Evolutionary conservation across 169 alveolate species (phyloP).

Genomic region (Plasmodium blacklocki): DNA sequence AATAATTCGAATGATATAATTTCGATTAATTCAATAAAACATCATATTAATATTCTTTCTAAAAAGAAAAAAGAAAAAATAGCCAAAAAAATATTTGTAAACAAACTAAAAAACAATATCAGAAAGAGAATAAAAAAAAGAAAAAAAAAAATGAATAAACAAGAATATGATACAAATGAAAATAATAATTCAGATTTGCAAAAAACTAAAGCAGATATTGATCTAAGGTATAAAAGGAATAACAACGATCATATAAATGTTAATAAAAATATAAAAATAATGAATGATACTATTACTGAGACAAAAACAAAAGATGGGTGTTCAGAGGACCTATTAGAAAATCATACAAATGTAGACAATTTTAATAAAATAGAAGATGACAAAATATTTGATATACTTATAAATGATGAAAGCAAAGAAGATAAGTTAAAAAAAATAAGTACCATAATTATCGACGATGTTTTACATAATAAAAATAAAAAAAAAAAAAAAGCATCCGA

Average conservation of each 20-base stretch:
- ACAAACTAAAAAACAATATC: conserved; percentile 23
- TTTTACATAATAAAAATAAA: conserved; percentile 18
- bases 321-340: neutral
- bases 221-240: neutral
- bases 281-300: neutral
- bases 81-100: conserved; percentile 8
- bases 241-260: neutral
- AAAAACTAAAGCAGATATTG: neutral
- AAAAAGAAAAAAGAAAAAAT: conserved; percentile 56
- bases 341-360: neutral
- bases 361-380: conserved; percentile 9
- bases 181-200: neutral
- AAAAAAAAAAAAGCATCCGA: neutral
- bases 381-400: conserved; percentile 38
- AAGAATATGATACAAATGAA: neutral
- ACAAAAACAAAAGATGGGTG: neutral
- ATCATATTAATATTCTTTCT: conserved; percentile 17
- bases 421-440: conserved; percentile 63
- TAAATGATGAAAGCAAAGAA: conserved; percentile 62
- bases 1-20: neutral
- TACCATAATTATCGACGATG: conserved; percentile 51
- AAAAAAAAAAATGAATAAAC: neutral
- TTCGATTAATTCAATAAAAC: conserved; percentile 10
- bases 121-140: conserved; percentile 35
- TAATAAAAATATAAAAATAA: neutral